Percentiles rank a stretch among this genome's conserved stretches.
These are phyloP conservation scores for Daedalea quercina DNA, from an alignment of 768 basidiomycete genomes.

Conservation along the genomic window DNA sequence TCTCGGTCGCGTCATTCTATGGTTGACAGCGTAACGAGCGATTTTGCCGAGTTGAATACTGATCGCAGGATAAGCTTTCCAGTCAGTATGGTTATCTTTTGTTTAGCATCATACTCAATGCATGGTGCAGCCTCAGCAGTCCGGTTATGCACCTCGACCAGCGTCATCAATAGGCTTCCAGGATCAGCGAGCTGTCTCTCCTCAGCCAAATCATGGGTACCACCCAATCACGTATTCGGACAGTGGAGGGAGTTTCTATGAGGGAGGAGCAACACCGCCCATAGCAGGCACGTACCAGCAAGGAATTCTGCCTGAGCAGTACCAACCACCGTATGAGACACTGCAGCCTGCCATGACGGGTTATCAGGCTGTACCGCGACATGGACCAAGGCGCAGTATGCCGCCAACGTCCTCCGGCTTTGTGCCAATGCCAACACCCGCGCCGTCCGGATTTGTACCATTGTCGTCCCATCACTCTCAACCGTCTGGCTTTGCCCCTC, in stretches of 20 bases:
- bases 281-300: constrained; percentile 24
- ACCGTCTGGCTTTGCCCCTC: constrained; percentile 15
- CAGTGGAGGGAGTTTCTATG: constrained; percentile 26
- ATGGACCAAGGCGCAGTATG: constrained; percentile 59
- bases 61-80: constrained; percentile 20
- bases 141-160: constrained; percentile 19
- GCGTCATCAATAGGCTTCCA: constrained; percentile 26
- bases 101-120: neutral
- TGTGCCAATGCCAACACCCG: constrained; percentile 40
- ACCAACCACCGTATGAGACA: constrained; percentile 43
- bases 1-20: constrained; percentile 26
- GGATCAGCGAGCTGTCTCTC: constrained; percentile 19
- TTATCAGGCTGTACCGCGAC: constrained; percentile 24
- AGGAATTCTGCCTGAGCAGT: constrained; percentile 30
- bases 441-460: constrained; percentile 27
- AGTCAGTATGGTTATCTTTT: constrained; percentile 6
- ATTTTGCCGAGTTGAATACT: constrained; percentile 62
- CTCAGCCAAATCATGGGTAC: constrained; percentile 30
- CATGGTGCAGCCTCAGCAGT: constrained; percentile 12
- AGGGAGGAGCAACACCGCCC: constrained; percentile 34
- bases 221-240: constrained; percentile 30
- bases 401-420: constrained; percentile 67
- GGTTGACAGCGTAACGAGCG: constrained; percentile 51
- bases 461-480: constrained; percentile 17
- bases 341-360: constrained; percentile 28